phyloP scores from a whole-genome alignment of 2,329 filamentous ascomycete species.

The Cytospora paraplurivora region DNA sequence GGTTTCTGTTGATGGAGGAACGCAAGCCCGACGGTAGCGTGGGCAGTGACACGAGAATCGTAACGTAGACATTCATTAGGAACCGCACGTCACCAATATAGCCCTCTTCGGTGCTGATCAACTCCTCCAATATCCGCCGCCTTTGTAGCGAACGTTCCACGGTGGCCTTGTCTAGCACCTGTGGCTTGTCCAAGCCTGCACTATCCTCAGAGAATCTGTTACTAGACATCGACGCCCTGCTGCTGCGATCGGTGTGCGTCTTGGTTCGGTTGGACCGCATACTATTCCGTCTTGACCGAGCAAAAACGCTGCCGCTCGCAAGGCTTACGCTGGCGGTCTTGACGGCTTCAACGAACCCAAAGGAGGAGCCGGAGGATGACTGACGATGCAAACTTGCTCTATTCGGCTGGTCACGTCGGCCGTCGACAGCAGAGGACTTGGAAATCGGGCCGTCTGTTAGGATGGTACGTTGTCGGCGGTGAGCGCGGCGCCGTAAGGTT shows the following conservation, averaged over 20 bases:
- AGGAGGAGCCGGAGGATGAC: slow-evolving; percentile 73
- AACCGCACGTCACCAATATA: slow-evolving; percentile 89
- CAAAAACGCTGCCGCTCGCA: slow-evolving; percentile 68
- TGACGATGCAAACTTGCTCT: slow-evolving; percentile 48
- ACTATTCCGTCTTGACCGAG: slow-evolving; percentile 58
- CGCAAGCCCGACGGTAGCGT: slow-evolving; percentile 65
- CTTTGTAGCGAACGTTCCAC: slow-evolving; percentile 73
- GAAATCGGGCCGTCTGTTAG: slow-evolving; percentile 38
- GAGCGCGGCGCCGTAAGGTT: slow-evolving; percentile 63
- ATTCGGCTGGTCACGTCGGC: slow-evolving; percentile 28
- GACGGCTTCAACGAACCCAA: slow-evolving; percentile 77
- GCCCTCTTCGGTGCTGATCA: slow-evolving; percentile 82
- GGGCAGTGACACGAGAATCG: slow-evolving; percentile 71
- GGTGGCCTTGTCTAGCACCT: slow-evolving; percentile 65
- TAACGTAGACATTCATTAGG: slow-evolving; percentile 80
- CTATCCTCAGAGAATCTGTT: slow-evolving; percentile 68
- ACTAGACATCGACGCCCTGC: slow-evolving; percentile 60
- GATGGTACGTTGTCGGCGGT: slow-evolving; percentile 44
- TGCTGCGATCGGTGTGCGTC: slow-evolving; percentile 64
- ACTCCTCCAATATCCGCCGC: slow-evolving; percentile 78
- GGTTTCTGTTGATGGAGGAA: slow-evolving; percentile 74
- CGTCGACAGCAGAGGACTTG: slow-evolving; percentile 36
- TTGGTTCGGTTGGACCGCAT: slow-evolving; percentile 56
- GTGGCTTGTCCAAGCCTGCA: slow-evolving; percentile 57
- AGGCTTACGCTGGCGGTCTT: slow-evolving; percentile 81